A percentile compares a stretch with the other conserved stretches of the same genome.
These are phyloP conservation scores for Penicillium sp. DNA, from an alignment of 2,329 filamentous ascomycete species.

Conservation along the genomic window DNA sequence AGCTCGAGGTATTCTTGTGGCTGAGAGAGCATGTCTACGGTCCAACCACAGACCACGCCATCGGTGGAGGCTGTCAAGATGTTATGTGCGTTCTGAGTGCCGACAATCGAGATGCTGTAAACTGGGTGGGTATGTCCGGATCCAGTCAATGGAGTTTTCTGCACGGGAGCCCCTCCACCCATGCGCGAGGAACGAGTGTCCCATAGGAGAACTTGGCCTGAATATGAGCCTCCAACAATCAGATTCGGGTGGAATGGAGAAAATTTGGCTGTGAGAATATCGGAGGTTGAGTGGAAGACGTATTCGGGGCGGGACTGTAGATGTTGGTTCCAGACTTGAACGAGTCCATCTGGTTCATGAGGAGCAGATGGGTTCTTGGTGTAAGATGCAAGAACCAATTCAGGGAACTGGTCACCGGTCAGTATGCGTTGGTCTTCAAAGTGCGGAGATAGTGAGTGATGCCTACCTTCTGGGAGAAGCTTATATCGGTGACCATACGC, in stretches of 20 bases:
- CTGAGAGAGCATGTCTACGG: conserved; percentile 95
- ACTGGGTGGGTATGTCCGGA: conserved; percentile 95
- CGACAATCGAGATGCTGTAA: conserved; percentile 92
- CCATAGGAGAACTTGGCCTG: conserved; percentile 94
- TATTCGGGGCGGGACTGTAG: conserved; percentile 94
- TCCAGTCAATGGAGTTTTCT: conserved; percentile 93
- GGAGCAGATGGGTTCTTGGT: conserved; percentile 96
- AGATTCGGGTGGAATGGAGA: conserved; percentile 98
- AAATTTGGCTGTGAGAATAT: conserved; percentile 93
- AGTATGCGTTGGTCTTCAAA: conserved; percentile 10
- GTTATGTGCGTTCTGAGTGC: conserved; percentile 98
- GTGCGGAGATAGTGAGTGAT: neutral
- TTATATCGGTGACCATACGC: conserved; percentile 91
- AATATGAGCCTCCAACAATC: conserved; percentile 94
- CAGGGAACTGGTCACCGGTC: conserved; percentile 65
- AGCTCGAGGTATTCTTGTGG: conserved; percentile 93
- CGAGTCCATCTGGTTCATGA: conserved; percentile 87
- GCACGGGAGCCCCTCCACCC: conserved; percentile 68
- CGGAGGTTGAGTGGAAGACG: conserved; percentile 92
- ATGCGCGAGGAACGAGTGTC: conserved; percentile 87
- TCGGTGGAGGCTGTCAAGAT: conserved; percentile 97
- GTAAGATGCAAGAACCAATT: conserved; percentile 90
- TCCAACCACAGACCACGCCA: conserved; percentile 95
- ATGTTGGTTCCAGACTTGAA: conserved; percentile 97
- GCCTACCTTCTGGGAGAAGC: conserved; percentile 83